A percentile compares a stretch with the other conserved stretches of the same genome.
Evolutionary conservation across 2,329 filamentous ascomycete species (phyloP).

Genomic region (Pestalotiopsis sp.): DNA sequence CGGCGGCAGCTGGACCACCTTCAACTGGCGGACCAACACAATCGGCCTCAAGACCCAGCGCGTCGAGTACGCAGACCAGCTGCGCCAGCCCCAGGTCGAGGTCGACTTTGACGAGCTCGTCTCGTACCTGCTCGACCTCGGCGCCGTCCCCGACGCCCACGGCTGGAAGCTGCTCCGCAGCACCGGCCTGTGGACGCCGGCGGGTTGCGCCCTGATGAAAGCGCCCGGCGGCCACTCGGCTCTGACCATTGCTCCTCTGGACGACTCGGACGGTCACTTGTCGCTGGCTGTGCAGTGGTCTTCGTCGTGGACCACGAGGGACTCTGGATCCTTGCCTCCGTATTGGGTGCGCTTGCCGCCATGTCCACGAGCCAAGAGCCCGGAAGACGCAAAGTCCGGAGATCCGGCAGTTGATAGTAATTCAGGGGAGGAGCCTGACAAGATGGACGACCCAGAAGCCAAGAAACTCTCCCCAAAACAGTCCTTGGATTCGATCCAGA

Average conservation of each 20-base stretch:
- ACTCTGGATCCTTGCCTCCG: constrained; percentile 53
- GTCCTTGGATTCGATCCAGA: constrained; percentile 36
- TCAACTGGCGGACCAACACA: constrained; percentile 64
- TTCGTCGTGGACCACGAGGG: constrained; percentile 52
- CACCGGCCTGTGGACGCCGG: constrained; percentile 61
- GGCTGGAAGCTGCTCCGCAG: constrained; percentile 58
- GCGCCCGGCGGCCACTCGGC: constrained; percentile 52
- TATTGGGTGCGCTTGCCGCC: constrained; percentile 58
- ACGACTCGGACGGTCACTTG: constrained; percentile 61
- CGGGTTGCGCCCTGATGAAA: constrained; percentile 56
- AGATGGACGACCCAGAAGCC: constrained; percentile 8
- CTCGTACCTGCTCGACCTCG: constrained; percentile 62
- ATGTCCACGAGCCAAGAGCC: constrained; percentile 14
- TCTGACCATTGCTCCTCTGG: constrained; percentile 52
- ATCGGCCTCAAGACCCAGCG: constrained; percentile 64
- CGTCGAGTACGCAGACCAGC: constrained; percentile 60
- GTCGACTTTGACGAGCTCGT: constrained; percentile 60
- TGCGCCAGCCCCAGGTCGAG: constrained; percentile 54
- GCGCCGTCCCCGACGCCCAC: constrained; percentile 59
- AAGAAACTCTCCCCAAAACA: constrained; percentile 21
- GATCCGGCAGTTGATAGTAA: neutral
- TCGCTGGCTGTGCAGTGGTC: constrained; percentile 60
- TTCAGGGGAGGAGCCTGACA: neutral
- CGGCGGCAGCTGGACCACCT: constrained; percentile 64
- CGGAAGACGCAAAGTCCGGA: constrained; percentile 8